These are phyloP conservation scores for Parietaria judaica DNA, from an alignment of 306 rosid genomes.

Conservation along the genomic window DNA sequence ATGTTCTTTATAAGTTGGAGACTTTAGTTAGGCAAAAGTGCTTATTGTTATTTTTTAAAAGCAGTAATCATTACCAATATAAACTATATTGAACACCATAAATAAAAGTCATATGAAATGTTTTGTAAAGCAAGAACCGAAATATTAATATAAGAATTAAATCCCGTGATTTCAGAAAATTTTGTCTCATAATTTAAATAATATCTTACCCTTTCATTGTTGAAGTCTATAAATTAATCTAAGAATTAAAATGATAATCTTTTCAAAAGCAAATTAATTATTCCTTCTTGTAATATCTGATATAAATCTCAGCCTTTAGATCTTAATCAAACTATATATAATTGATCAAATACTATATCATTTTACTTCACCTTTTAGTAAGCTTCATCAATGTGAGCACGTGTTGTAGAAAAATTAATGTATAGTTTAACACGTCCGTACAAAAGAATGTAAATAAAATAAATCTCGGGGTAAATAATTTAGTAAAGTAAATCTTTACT, in stretches of 20 bases:
- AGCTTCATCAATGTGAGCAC: background rate
- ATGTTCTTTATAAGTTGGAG: background rate
- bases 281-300: background rate
- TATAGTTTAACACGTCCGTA: too few relatives aligned
- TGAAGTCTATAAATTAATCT: constrained; percentile 8
- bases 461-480: too few relatives aligned
- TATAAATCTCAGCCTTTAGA: too few relatives aligned
- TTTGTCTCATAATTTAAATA: constrained; percentile 29
- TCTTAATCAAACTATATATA: too few relatives aligned
- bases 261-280: background rate
- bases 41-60: constrained; percentile 12
- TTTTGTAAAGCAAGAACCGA: constrained; percentile 22
- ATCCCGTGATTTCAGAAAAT: constrained; percentile 32
- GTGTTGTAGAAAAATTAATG: too few relatives aligned
- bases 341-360: background rate
- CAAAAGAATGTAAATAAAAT: too few relatives aligned
- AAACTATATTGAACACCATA: constrained; percentile 10
- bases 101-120: constrained; percentile 25
- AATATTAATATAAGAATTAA: constrained; percentile 10
- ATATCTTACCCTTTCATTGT: constrained; percentile 11
- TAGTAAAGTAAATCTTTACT: background rate
- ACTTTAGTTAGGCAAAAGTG: background rate
- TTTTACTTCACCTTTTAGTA: background rate
- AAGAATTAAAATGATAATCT: constrained; percentile 6
- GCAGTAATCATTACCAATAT: constrained; percentile 23